Base-by-base conservation (phyloP, 768 basidiomycete genomes). In the Chalciporus sphaerocephalus region DNA sequence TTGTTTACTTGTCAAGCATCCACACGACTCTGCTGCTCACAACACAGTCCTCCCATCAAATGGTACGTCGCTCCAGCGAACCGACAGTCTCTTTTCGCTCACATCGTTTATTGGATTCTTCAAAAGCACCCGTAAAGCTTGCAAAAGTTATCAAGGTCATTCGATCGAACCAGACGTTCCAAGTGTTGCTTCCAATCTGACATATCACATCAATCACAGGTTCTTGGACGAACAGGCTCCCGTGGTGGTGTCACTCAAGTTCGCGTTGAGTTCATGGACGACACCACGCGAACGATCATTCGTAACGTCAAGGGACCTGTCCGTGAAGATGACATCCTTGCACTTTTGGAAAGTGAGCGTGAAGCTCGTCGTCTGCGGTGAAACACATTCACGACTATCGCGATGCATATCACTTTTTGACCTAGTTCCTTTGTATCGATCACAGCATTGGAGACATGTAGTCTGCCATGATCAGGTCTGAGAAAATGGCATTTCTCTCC, bases 261-360 rank as follows among this genome's bases (percentile, higher is more conserved):
- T 72, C 92, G 95, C 56, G 96, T 99, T 57, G 96, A 98, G 68
- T 96, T 99, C 76, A 85, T 98, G 87, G 95, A 98, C 68, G 94
- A 98, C 69, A 82, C 89, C 44, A 81, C 84, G 55, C 88, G 95
- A 60, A 87, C 90, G 56, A 96, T 99, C 71, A 95, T 97, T 71
- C 90, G 95, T 42, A 99, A 99, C 74, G 95, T 98, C 57, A 98
- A 98, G 73, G 96, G 96, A 1, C 95, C 96, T 50, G 94, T 98
- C 49, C 76, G 91, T 53, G 87, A 92, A 72, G 81, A 93, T 69
- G 96, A 99, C 68, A 96, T 98, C 64, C 79, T 99, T 51, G 92
- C 94, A 57, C 76, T 99, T 55, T 76, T 98, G 64, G 96, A 99
- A 78, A 88, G 87, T 68, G 96, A 99, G 74, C 91, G 96, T 73